phyloP scores from a whole-genome alignment of 345 rosid species.

The Eucalyptus marginata region DNA sequence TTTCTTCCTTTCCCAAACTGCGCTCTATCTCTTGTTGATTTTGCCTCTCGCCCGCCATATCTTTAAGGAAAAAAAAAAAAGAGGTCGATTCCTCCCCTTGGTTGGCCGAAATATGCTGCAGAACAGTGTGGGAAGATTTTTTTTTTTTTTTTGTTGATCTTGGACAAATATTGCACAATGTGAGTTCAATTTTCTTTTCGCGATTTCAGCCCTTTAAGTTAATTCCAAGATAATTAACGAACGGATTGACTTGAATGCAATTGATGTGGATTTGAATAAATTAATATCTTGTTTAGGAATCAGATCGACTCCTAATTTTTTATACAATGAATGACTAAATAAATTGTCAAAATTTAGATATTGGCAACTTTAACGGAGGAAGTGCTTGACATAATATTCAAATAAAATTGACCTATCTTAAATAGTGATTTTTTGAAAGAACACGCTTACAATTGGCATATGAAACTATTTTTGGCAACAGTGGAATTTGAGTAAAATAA shows the following conservation, averaged over 20 bases:
- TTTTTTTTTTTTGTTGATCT: too few species aligned
- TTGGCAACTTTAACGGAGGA: neutral
- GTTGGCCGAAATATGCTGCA: too few species aligned
- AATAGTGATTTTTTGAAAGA: neutral
- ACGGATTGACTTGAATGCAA: fast-evolving
- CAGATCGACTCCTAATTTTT: fast-evolving
- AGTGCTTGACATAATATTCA: neutral
- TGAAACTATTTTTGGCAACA: neutral
- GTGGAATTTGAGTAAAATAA: neutral
- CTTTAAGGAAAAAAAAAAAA: too few species aligned
- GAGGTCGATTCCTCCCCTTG: too few species aligned
- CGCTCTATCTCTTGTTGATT: too few species aligned
- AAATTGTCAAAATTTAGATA: neutral
- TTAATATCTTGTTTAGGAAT: neutral
- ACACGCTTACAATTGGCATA: neutral
- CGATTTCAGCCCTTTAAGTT: neutral
- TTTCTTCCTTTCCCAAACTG: too few species aligned
- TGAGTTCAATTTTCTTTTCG: neutral
- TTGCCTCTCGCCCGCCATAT: too few species aligned
- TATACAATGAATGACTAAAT: fast-evolving
- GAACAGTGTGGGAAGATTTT: too few species aligned
- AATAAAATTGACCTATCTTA: neutral
- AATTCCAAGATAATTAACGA: neutral
- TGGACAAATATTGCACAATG: neutral
- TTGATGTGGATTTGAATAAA: neutral